Percentiles rank a stretch among this genome's conserved stretches.
These are phyloP conservation scores for Acaromyces ingoldii DNA, from an alignment of 1,284 basidiomycete genomes.

Conservation along the genomic window DNA sequence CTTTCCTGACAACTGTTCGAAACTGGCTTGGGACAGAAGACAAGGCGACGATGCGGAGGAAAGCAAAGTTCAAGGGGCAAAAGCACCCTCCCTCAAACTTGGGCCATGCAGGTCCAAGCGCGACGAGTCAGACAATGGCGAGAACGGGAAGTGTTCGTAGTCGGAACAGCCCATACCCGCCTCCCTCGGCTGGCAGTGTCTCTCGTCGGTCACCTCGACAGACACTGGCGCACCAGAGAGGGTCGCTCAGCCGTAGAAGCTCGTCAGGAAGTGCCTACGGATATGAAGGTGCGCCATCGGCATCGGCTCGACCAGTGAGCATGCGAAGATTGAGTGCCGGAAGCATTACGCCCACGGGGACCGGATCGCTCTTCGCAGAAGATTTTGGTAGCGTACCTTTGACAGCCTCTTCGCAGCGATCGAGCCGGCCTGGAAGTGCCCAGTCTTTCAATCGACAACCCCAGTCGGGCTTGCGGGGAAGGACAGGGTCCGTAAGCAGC, in stretches of 20 bases:
- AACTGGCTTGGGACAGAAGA: constrained; percentile 82
- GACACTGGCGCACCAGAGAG: constrained; percentile 19
- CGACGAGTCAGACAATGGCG: constrained; percentile 1
- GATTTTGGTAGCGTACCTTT: background rate
- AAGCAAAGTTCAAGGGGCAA: constrained; percentile 61
- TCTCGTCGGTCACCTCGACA: constrained; percentile 13
- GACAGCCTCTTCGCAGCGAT: constrained; percentile 12
- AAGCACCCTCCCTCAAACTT: background rate
- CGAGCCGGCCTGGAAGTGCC: constrained; percentile 34
- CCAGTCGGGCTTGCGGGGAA: constrained; percentile 22
- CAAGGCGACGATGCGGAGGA: constrained; percentile 67
- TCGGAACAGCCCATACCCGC: background rate
- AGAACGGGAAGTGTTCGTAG: constrained; percentile 5
- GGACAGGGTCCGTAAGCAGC: constrained; percentile 32
- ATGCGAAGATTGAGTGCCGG: constrained; percentile 35
- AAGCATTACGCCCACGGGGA: constrained; percentile 42
- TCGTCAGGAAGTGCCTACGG: constrained; percentile 30
- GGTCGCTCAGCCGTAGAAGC: constrained; percentile 23
- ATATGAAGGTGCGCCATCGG: constrained; percentile 6
- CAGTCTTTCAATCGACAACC: constrained; percentile 20
- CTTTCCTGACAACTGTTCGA: constrained; percentile 58
- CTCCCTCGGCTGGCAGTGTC: background rate
- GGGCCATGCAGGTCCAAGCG: constrained; percentile 3
- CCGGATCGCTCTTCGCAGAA: constrained; percentile 21
- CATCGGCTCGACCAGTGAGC: constrained; percentile 20